Base-by-base conservation (phyloP, 202 grass and related monocot genomes). In the Carex sylvatica region DNA sequence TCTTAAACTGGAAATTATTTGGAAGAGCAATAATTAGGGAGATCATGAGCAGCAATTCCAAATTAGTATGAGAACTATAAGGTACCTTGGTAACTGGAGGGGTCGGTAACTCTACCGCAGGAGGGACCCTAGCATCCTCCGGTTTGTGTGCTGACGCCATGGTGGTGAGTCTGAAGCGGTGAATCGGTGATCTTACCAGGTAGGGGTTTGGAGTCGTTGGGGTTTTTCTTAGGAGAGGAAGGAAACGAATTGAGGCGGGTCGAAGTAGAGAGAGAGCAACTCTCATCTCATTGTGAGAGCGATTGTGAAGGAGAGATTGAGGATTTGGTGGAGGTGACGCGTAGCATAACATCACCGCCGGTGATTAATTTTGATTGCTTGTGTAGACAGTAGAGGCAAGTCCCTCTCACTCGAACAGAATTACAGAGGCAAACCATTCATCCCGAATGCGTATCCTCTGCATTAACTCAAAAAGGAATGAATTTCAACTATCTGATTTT, bases 71-170 rank as follows among this genome's bases (percentile, higher is more conserved):
- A 80, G 61, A 31, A 18, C 3, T n/a, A 33, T n/a, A 33, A 13
- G 5, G 1, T 73, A 99, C 96, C 89, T 93, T 99, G 80, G 93
- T 84, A 71, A 99, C 86, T 5, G 85, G 96, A 13, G 93, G 91
- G n/a, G 79, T 30, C 33, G 89, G 93, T 65, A 86, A 84, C 7
- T 96, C 80, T 55, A 99, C 44, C 51, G 89, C 86, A 53, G 93
- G 74, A 33, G 96, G 96, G 13, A 85, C 90, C 80, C 93, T 92
- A 33, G 93, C 86, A 18, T 77, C 92, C 86, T 99, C 88, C 16
- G 91, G 86, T 68, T 83, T 88, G 86, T 83, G 93, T 73, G 85
- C 80, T 65, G 86, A 80, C 10, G 92, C 90, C 88, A 95, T 90
- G 26, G 89, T 58, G 81, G 65, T n/a, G 82, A 93, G 9, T 22